These are phyloP conservation scores for Chalara sp. DNA, from an alignment of 2,329 filamentous ascomycete species.

Conservation along the genomic window DNA sequence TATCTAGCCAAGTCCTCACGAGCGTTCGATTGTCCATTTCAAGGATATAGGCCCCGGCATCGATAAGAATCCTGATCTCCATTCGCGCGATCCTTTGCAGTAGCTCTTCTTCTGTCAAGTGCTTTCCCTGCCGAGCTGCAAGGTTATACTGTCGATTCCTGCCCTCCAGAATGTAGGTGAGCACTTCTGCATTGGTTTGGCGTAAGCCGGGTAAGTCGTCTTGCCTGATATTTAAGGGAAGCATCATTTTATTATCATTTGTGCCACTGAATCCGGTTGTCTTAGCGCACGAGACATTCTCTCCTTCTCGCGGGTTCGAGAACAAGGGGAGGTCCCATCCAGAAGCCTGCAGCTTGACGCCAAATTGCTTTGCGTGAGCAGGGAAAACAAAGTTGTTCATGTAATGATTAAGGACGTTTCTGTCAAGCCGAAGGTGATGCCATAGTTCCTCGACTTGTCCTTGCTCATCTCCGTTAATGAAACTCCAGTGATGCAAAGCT, in stretches of 20 bases:
- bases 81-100: slow-evolving; percentile 31
- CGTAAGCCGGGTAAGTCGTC: slow-evolving; percentile 47
- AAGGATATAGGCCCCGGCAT: slow-evolving; percentile 57
- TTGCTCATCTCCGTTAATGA: slow-evolving; percentile 53
- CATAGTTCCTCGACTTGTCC: slow-evolving; percentile 45
- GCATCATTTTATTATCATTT: slow-evolving; percentile 53
- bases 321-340: slow-evolving; percentile 60
- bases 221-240: slow-evolving; percentile 57
- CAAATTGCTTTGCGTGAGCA: slow-evolving; percentile 56
- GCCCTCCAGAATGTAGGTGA: slow-evolving; percentile 47
- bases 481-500: slow-evolving; percentile 43
- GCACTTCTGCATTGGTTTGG: slow-evolving; percentile 58
- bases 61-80: slow-evolving; percentile 49
- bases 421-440: slow-evolving; percentile 39
- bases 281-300: slow-evolving; percentile 17
- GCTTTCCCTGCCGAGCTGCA: slow-evolving; percentile 36
- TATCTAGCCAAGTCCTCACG: slow-evolving; percentile 16
- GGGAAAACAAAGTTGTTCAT: slow-evolving; percentile 61
- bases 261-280: slow-evolving; percentile 69
- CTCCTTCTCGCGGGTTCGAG: slow-evolving; percentile 38
- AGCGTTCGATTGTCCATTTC: slow-evolving; percentile 44
- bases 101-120: slow-evolving; percentile 39
- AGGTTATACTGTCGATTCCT: slow-evolving; percentile 43
- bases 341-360: slow-evolving; percentile 54
- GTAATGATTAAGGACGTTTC: slow-evolving; percentile 51